Evolutionary conservation across 768 basidiomycete species (phyloP).

Genomic region (Phylloporus sp.): DNA sequence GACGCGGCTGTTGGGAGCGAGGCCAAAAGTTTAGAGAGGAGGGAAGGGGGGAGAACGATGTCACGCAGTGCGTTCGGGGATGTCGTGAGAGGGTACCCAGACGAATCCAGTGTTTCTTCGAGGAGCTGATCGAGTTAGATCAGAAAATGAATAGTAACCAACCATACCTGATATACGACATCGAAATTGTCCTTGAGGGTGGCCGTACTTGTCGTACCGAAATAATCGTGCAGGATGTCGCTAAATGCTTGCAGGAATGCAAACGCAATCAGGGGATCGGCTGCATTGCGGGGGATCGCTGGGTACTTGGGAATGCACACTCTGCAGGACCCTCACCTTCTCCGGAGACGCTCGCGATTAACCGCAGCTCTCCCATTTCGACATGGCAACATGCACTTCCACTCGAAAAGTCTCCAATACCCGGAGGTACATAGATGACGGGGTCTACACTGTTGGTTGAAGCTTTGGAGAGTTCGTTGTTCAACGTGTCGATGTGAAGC

Average conservation of each 20-base stretch:
- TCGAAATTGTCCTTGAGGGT: conserved; percentile 91
- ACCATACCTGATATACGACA: conserved; percentile 81
- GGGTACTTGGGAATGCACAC: neutral
- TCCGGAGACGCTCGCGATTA: conserved; percentile 77
- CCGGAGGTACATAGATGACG: conserved; percentile 58
- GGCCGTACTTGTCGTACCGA: conserved; percentile 76
- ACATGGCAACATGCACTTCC: conserved; percentile 81
- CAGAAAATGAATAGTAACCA: conserved; percentile 9
- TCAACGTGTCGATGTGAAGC: conserved; percentile 81
- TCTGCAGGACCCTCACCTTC: conserved; percentile 50
- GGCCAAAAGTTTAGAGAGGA: conserved; percentile 66
- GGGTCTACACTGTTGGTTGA: conserved; percentile 59
- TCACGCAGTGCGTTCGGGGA: conserved; percentile 86
- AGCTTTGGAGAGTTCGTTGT: conserved; percentile 61
- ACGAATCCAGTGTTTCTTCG: conserved; percentile 92
- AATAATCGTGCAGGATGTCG: conserved; percentile 80
- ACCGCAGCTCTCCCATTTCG: conserved; percentile 64
- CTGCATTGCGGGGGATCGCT: conserved; percentile 35
- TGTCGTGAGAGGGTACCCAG: conserved; percentile 89
- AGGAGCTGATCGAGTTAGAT: conserved; percentile 52
- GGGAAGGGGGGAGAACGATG: conserved; percentile 87
- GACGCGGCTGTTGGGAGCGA: conserved; percentile 27
- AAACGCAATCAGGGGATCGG: conserved; percentile 86
- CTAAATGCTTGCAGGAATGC: conserved; percentile 83
- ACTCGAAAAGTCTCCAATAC: conserved; percentile 37